Evolutionary conservation across 176 grass and related monocot genomes (phyloP).

Genomic region (Cenchrus purpureus): DNA sequence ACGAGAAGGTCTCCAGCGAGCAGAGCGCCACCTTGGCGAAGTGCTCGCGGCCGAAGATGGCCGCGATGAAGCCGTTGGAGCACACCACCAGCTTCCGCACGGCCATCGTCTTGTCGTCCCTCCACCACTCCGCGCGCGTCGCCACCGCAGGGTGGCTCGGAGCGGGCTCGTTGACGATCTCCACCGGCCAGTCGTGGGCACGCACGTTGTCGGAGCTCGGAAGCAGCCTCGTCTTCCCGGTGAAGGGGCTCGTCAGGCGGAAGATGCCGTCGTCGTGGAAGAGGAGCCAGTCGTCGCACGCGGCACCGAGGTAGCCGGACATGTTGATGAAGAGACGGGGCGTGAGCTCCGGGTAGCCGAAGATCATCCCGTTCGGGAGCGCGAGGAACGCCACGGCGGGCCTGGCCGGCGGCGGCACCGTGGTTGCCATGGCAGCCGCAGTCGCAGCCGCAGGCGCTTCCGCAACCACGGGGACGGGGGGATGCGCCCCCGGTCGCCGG

Average conservation of each 20-base stretch:
- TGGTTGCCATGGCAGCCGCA: neutral
- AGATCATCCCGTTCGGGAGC: neutral
- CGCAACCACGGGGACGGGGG: too few species aligned
- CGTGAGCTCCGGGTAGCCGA: neutral
- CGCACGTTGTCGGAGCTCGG: neutral
- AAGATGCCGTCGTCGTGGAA: neutral
- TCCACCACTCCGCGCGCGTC: neutral
- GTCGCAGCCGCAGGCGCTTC: too few species aligned
- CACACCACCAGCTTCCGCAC: slow-evolving; percentile 17
- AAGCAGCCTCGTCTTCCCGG: neutral
- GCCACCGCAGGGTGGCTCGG: neutral
- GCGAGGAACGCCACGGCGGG: neutral
- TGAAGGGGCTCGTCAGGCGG: neutral
- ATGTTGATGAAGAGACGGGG: neutral
- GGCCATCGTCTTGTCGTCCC: neutral
- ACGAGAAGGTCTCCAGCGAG: slow-evolving; percentile 1
- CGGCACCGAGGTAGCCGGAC: neutral
- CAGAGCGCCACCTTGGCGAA: slow-evolving; percentile 21
- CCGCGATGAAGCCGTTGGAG: slow-evolving; percentile 6
- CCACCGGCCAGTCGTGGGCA: neutral
- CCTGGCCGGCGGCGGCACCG: neutral
- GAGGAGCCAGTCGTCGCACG: neutral
- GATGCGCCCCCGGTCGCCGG: too few species aligned
- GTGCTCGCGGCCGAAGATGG: slow-evolving; percentile 20
- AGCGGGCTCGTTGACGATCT: neutral